Evolutionary conservation across 352 stramenopile species (phyloP), one percentile per base, ranked within the genome.

Genomic region (Phytopythium ostracodes): DNA sequence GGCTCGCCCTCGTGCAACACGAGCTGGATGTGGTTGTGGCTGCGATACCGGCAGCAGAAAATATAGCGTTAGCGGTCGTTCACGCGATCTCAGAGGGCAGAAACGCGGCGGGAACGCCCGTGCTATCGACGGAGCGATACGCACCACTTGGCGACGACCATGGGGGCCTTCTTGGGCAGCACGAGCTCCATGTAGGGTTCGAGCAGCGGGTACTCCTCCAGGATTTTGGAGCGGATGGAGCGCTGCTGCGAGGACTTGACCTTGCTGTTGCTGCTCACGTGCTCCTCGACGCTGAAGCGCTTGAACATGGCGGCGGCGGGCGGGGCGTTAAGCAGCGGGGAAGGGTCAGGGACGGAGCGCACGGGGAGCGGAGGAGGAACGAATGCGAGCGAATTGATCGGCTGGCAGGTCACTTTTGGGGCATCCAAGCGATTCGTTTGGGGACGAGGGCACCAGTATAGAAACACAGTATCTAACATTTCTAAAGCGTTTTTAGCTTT

Each of bases 161-260:
- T 92, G 11, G 88, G 88, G 56, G 68, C 96, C 66, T 99, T 99
- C 80, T 99, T 99, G 36, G 96, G 96, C 68, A 98, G 70, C 24
- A 98, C 67, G 56, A 84, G 70, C 70, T 97, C 91, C 25, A 95
- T 69, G 49, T 97, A 85, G 27, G 97, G 76, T 62, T 92, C 90
- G 56, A 98, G 75, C 25, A 92, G 76, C 58, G 84, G 79, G 59
- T 98, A 98, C 78, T 99, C 91, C 64, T 98, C 89, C 33, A 96
- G 59, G 59, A 99, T 94, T 72, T 96, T 94, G 47, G 81, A 77
- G 65, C 97, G 96, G 67, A 99, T 98, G 47, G 84, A 91, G 35
- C 97, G 89, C 81, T 99, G 96, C 52, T 98, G 94, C 58, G 94
- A 99, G 40, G 93, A 95, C 79, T 99, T 99, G 54, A 99, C 89